Evolutionary conservation across 2,329 filamentous ascomycete genomes (phyloP), one percentile per base, ranked within the genome.

Genomic region (Thermothelomyces thermophilus): DNA sequence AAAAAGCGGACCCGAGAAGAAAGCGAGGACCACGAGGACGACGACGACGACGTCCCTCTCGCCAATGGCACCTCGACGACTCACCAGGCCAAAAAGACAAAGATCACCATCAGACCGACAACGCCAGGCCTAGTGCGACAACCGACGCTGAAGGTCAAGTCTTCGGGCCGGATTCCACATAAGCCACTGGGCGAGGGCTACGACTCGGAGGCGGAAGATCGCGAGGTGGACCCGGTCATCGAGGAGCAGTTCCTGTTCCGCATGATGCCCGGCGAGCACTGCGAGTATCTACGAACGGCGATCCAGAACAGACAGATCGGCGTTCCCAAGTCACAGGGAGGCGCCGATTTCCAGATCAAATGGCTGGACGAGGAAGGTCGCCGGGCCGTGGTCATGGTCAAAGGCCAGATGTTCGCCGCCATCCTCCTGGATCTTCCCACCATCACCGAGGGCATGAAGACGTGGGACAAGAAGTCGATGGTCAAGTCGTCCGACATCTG

Each of bases 201-300:
- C 68, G 93, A 98, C 65, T 96, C 90, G 3, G 93, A 97, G 67
- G 89, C 90, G 11, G 93, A 90, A 48, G 93, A 97, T 63, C 82
- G 84, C 13, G 93, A 98, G 66, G 69, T 73, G 9, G 93, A 98
- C 62, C 93, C 93, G 0, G 78, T 86, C 1, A 87, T 95, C 53
- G 91, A 97, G 67, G 86, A 91, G 62, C 85, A 94, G 56, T 88
- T 97, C 58, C 76, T 98, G 8, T 68, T 98, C 54, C 87, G 93
- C 52, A 95, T 96, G 86, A 67, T 83, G 48, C 87, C 90, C 0
- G 90, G 90, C 0, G 81, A 86, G 26, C 87, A 96, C 67, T 87
- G 86, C 64, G 87, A 96, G 20, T 90, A 91, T 61, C 71, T 98
- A 22, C 79, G 83, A 11, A 5, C 37, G 6, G 19, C 37, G 6